Conservation (phyloP, 805 yeast species). For the Grigorovia jiainica region DNA sequence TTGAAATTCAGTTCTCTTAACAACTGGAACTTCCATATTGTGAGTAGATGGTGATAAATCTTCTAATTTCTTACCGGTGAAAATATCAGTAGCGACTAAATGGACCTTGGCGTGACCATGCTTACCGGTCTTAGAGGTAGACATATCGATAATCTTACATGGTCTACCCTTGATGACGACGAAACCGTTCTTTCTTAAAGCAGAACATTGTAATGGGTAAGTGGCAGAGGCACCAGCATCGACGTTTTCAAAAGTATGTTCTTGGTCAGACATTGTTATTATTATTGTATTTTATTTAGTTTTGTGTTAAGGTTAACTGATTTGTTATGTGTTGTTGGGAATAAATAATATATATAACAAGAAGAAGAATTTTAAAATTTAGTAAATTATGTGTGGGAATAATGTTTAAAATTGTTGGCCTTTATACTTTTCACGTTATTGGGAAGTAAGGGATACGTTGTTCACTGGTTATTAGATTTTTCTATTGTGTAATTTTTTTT, state of each 20-base stretch:
- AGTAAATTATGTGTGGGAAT: no score
- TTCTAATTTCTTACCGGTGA: constrained; percentile 97
- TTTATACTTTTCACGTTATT: no score
- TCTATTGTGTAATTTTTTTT: no score
- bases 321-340: no score
- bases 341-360: no score
- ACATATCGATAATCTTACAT: constrained; percentile 98
- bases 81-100: constrained; percentile 94
- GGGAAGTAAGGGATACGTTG: no score
- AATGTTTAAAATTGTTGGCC: no score
- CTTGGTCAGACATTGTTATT: constrained; percentile 34
- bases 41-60: constrained; percentile 99
- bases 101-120: constrained; percentile 99
- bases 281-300: no score
- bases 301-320: no score
- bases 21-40: constrained; percentile 99
- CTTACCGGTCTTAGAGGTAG: constrained; percentile 99
- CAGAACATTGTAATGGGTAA: constrained; percentile 99
- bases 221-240: constrained; percentile 97
- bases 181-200: constrained; percentile 98
- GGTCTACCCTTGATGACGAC: constrained; percentile 97
- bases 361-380: no score
- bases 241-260: constrained; percentile 94
- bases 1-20: constrained; percentile 87
- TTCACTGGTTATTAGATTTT: no score